Conservation (phyloP, 2,329 filamentous ascomycete genomes). For the Penicillium glabrum region DNA sequence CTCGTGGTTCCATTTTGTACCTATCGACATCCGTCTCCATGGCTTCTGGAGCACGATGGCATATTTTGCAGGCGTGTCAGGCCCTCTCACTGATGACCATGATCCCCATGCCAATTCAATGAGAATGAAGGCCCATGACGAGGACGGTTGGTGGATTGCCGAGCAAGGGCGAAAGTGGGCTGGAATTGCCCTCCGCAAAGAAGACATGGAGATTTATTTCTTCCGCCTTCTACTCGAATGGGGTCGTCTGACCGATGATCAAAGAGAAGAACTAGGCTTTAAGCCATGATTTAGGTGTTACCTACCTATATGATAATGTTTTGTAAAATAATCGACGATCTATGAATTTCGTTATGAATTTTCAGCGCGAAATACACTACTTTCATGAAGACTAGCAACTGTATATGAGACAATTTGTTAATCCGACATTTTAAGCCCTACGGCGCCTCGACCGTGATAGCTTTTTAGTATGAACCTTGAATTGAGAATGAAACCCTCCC, state of each 20-base stretch:
- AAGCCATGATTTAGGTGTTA: constrained; percentile 6
- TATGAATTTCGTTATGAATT: neutral
- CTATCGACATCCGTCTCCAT: constrained; percentile 71
- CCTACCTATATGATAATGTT: neutral
- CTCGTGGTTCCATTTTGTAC: constrained; percentile 80
- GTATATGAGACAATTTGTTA: too few species aligned
- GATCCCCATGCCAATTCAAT: constrained; percentile 48
- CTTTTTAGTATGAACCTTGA: too few species aligned
- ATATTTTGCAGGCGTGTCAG: constrained; percentile 64
- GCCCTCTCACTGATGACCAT: constrained; percentile 14
- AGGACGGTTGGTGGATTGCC: constrained; percentile 65
- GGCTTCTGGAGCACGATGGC: constrained; percentile 71
- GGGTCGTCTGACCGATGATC: constrained; percentile 67
- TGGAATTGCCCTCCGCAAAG: constrained; percentile 60
- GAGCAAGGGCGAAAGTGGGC: constrained; percentile 67
- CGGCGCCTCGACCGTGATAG: too few species aligned
- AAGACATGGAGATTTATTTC: constrained; percentile 79
- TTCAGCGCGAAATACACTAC: neutral
- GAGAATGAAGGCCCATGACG: constrained; percentile 49
- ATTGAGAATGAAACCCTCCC: too few species aligned
- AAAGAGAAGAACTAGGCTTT: constrained; percentile 50
- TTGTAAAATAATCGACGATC: neutral
- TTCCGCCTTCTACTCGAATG: constrained; percentile 77
- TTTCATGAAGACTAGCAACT: too few species aligned
- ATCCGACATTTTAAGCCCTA: too few species aligned